Percentiles rank a stretch among this genome's conserved stretches.
These are phyloP conservation scores for Trichoderma orchidacearum DNA, from an alignment of 495 filamentous ascomycete genomes.

Conservation along the genomic window DNA sequence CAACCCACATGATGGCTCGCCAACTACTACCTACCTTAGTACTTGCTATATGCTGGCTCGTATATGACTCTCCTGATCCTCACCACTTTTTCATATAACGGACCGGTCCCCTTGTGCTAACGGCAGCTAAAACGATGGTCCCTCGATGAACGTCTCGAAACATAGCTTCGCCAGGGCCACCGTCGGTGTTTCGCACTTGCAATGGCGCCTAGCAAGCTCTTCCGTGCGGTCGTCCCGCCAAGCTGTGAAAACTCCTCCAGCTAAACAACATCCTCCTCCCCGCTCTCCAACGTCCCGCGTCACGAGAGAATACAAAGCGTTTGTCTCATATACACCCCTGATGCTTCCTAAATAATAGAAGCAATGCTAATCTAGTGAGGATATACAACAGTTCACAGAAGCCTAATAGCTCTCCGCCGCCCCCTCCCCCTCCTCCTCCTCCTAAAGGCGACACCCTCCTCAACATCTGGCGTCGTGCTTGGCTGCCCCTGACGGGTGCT, in stretches of 20 bases:
- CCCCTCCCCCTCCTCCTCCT: conserved; percentile 9
- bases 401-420: neutral
- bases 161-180: neutral
- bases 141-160: neutral
- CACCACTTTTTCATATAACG: neutral
- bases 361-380: neutral
- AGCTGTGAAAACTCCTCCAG: conserved; percentile 1
- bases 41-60: too few relatives aligned
- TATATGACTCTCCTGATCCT: neutral
- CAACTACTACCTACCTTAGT: too few relatives aligned
- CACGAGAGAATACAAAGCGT: neutral
- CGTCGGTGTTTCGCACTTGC: neutral
- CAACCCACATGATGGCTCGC: neutral
- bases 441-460: conserved; percentile 1
- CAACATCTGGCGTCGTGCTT: conserved; percentile 1
- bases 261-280: neutral
- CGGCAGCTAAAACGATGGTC: neutral
- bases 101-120: neutral
- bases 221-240: neutral
- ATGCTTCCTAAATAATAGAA: neutral
- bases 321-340: neutral
- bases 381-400: neutral
- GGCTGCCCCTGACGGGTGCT: conserved; percentile 16
- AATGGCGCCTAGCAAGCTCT: conserved; percentile 4
- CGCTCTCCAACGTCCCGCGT: neutral